Percentiles rank a stretch among this genome's conserved stretches.
These are phyloP conservation scores for Fomes fomentarius DNA, from an alignment of 1,284 basidiomycete genomes.

Conservation along the genomic window DNA sequence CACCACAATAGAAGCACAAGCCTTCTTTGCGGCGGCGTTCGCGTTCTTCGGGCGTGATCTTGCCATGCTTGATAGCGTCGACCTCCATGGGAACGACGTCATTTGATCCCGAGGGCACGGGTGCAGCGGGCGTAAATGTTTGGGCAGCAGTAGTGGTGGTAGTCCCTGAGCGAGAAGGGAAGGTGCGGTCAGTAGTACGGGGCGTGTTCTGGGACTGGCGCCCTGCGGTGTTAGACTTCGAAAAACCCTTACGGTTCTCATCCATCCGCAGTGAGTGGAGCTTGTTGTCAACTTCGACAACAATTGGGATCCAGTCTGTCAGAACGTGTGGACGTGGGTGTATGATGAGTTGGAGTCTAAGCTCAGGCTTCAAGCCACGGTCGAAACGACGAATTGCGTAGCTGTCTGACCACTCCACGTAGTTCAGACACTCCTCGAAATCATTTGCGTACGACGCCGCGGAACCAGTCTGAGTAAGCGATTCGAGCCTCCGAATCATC, in stretches of 20 bases:
- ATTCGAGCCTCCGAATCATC: conserved; percentile 7
- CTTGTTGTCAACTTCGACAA: conserved; percentile 12
- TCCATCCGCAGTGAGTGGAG: conserved; percentile 1
- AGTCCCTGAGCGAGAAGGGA: not conserved
- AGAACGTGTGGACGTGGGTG: conserved; percentile 7
- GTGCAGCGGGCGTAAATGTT: not conserved
- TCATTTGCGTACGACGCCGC: conserved; percentile 25
- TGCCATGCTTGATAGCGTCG: conserved; percentile 7
- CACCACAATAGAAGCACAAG: conserved; percentile 37
- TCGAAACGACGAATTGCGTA: conserved; percentile 15
- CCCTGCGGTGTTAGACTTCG: conserved; percentile 7
- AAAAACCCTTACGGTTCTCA: not conserved
- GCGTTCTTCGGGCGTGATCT: conserved; percentile 25
- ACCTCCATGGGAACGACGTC: conserved; percentile 18
- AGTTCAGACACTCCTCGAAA: conserved; percentile 29
- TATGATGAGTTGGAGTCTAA: conserved; percentile 11
- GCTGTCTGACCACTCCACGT: conserved; percentile 29
- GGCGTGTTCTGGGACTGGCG: not conserved
- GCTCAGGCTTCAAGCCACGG: conserved; percentile 15
- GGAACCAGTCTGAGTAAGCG: conserved; percentile 33
- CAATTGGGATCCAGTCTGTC: conserved; percentile 11
- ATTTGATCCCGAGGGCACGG: not conserved
- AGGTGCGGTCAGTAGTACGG: not conserved
- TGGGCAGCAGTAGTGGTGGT: not conserved
- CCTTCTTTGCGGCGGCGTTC: conserved; percentile 23